A percentile compares a stretch with the other conserved stretches of the same genome.
These are phyloP conservation scores for Mycosarcoma maydis DNA, from an alignment of 1,284 basidiomycete species.

Conservation along the genomic window DNA sequence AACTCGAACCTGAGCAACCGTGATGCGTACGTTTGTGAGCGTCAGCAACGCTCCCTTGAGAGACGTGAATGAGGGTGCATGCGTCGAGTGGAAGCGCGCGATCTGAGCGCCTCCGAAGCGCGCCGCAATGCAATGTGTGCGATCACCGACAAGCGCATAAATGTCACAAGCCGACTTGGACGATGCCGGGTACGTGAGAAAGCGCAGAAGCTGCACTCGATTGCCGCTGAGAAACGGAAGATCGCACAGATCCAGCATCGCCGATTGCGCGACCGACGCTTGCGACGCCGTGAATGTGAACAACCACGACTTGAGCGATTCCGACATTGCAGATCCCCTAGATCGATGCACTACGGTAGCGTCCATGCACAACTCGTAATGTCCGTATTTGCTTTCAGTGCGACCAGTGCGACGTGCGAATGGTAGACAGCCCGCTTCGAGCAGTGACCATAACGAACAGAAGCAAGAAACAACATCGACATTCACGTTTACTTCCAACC, in stretches of 20 bases:
- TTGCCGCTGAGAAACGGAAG: constrained; percentile 26
- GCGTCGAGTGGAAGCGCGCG: constrained; percentile 4
- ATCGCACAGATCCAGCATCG: constrained; percentile 23
- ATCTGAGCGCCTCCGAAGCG: constrained; percentile 15
- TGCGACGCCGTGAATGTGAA: constrained; percentile 8
- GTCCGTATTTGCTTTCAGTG: no score
- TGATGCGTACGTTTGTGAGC: constrained; percentile 14
- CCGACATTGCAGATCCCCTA: constrained; percentile 13
- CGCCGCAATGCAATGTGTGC: constrained; percentile 36
- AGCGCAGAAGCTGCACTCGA: constrained; percentile 38
- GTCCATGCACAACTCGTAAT: no score
- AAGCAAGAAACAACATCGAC: no score
- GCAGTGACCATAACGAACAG: no score
- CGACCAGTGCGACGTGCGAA: no score
- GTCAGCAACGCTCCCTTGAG: constrained; percentile 35
- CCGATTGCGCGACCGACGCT: constrained; percentile 1
- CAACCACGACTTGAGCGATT: constrained; percentile 36
- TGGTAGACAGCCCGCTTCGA: no score
- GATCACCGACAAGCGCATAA: constrained; percentile 37
- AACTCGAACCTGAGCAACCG: constrained; percentile 8
- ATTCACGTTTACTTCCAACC: no score
- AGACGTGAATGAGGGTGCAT: constrained; percentile 22
- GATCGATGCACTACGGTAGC: no score
- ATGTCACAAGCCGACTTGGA: constrained; percentile 1
- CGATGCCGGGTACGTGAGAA: constrained; percentile 34